Percentiles rank a stretch among this genome's conserved stretches.
Evolutionary conservation across 495 filamentous ascomycete species (phyloP).

Genomic region (Chaetomium fimeti): DNA sequence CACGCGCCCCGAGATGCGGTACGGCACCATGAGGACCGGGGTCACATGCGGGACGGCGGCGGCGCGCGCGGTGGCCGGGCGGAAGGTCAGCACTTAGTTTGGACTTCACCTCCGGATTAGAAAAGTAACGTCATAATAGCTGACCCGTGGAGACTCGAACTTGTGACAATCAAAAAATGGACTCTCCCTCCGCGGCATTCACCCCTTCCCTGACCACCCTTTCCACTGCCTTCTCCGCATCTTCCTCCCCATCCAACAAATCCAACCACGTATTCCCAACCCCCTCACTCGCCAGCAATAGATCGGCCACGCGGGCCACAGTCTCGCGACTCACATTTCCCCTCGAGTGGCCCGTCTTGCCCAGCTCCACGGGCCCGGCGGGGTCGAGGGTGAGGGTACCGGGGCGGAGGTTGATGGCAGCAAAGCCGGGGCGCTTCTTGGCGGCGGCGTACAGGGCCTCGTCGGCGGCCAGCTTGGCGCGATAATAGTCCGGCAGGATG

Average conservation of each 20-base stretch:
- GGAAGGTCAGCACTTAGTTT: no score
- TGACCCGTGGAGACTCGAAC: no score
- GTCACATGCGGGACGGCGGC: no score
- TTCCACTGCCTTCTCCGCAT: slow-evolving; percentile 61
- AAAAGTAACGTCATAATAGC: no score
- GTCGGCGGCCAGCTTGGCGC: slow-evolving; percentile 75
- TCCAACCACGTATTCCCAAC: slow-evolving; percentile 48
- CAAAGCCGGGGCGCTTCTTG: slow-evolving; percentile 48
- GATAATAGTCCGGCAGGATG: slow-evolving; percentile 61
- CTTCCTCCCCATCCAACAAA: slow-evolving; percentile 54
- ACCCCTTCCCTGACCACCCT: slow-evolving; percentile 61
- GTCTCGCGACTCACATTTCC: slow-evolving; percentile 63
- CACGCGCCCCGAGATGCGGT: no score
- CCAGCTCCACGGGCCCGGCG: slow-evolving; percentile 62
- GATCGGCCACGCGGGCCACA: slow-evolving; percentile 67
- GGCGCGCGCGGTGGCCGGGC: no score
- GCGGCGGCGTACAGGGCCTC: slow-evolving; percentile 62
- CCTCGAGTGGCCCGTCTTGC: slow-evolving; percentile 52
- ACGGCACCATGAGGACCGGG: no score
- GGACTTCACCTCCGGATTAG: no score
- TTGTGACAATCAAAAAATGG: neutral
- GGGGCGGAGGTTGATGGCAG: slow-evolving; percentile 68
- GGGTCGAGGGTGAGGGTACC: slow-evolving; percentile 61
- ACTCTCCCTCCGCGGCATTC: slow-evolving; percentile 64
- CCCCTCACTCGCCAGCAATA: slow-evolving; percentile 60